Evolutionary conservation across 1,284 basidiomycete species (phyloP), one percentile per base, ranked within the genome.

Genomic region (Papiliotrema flavescens): DNA sequence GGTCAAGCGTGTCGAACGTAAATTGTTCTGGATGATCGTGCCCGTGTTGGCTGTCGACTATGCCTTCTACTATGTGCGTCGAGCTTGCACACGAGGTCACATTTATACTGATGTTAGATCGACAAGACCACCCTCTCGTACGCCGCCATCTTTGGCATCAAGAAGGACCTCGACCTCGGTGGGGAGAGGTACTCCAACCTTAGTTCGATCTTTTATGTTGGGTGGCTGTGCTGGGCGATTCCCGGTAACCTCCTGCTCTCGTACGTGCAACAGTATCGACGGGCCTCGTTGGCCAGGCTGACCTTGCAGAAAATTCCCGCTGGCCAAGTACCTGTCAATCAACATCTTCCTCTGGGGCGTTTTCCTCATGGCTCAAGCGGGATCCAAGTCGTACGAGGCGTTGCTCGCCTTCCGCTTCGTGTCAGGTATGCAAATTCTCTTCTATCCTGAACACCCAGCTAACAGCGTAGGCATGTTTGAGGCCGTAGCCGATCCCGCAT

Each of bases 321-420:
- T 75, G 1, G 71, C 72, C 47, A 74, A 77, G 35, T 79, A 78
- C 53, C 69, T 79, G 37, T 67, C 74, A 5, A 49, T 75, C 62
- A 78, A 77, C 57, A 78, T 79, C 55, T 73, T 76, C 53, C 43
- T 78, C 8, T 79, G 77, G 77, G 77, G 78, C 19, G 65, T 73
- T 13, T 70, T 79, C 45, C 70, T 79, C 45, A 79, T 79, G 77
- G 70, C 67, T 8, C 77, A 79, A 62, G 76, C 77, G 5, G 74
- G 61, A 9, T 63, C 67, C 15, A 60, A 71, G 19, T 69, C 71
- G n/a, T 79, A 78, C 53, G 69, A 61, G 2, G 73, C 68, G 37
- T 63, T 79, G 43, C 66, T 74, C 2, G 69, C 70, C 8, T 63
- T 79, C 32, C 73, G 78, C 11, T 65, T 78, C 41, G 55, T 79